Base-by-base conservation (phyloP, 2,329 filamentous ascomycete species). In the Neodidymelliopsis sp. region DNA sequence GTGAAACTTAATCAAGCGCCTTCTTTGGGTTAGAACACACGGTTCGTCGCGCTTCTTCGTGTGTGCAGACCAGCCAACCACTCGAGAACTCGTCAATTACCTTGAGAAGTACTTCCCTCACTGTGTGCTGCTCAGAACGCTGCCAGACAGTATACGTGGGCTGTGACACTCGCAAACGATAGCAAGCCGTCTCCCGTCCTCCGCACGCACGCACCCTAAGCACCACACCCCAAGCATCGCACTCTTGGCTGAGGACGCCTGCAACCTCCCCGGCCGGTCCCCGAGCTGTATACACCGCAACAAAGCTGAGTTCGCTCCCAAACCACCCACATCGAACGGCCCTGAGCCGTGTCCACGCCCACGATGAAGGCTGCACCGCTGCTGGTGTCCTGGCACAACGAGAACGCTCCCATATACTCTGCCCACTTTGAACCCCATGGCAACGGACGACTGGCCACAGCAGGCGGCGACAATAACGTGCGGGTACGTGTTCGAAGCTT, bases 321-420 rank as follows among this genome's bases (percentile, higher is more conserved):
- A 30, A 18, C 40, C 18, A 31, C 29, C 12, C 27, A 38, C 8
- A 45, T 37, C 37, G 29, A 50, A 48, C 49, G 52, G 59, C 63
- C 58, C 53, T 56, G 57, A 63, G 62, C 62, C 49, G 57, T 57
- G 40, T 13, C 44, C 35, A 19, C 48, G 30, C 44, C 52, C 63
- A 65, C 47, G 30, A 99, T 99, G 94, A 97, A 96, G 84, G 92
- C 91, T 71, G 88, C 91, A 69, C 93, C 94, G 65, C 83, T 99
- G 63, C 93, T 97, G 71, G 93, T 99, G 77, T 91, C 95, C 80
- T 99, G 94, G 94, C 95, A 99, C 77, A 90, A 97, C 75, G 90
- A 96, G 71, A 96, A 95, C 77, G 86, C 90, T 65, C 94, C 94
- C 50, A 92, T 99, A 72, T 99, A 97, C 78, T 97, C 93, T 31